Evolutionary conservation across 352 stramenopile genomes (phyloP).

Genomic region (Hyaloperonospora brassicae): DNA sequence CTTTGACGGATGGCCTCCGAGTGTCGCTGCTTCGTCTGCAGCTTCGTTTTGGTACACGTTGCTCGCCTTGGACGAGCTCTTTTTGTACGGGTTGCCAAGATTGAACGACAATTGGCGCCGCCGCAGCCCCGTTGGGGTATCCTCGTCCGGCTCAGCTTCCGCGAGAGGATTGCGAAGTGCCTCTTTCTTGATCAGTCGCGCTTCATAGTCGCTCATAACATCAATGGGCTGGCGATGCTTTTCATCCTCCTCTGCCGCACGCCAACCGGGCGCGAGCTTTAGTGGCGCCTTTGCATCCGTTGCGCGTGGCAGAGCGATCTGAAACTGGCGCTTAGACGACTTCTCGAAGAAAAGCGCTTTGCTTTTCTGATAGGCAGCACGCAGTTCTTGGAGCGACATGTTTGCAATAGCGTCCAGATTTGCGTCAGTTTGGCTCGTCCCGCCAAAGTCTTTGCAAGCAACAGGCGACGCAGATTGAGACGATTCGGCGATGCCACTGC

Average conservation of each 20-base stretch:
- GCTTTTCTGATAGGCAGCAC: constrained; percentile 39
- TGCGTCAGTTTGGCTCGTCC: constrained; percentile 20
- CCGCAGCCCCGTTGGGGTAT: constrained; percentile 62
- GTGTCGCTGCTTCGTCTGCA: constrained; percentile 70
- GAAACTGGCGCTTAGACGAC: constrained; percentile 29
- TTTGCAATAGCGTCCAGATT: constrained; percentile 49
- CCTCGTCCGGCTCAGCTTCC: constrained; percentile 78
- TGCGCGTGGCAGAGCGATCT: constrained; percentile 29
- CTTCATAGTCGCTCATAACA: constrained; percentile 86
- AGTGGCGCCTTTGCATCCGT: constrained; percentile 19
- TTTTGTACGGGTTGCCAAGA: constrained; percentile 85
- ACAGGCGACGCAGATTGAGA: constrained; percentile 35
- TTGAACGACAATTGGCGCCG: constrained; percentile 81
- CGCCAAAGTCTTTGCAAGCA: constrained; percentile 17
- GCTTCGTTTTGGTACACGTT: constrained; percentile 82
- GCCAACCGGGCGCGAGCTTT: constrained; percentile 52
- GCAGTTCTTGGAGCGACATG: constrained; percentile 61
- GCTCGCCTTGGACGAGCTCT: constrained; percentile 73
- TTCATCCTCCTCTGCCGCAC: constrained; percentile 62
- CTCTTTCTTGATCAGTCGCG: constrained; percentile 81
- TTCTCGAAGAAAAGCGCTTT: constrained; percentile 50
- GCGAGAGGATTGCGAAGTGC: constrained; percentile 75
- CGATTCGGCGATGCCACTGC: constrained; percentile 24
- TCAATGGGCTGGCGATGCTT: constrained; percentile 82
- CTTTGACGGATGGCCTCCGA: constrained; percentile 72